Conservation (phyloP, 345 rosid species). For the Geranium brycei region DNA sequence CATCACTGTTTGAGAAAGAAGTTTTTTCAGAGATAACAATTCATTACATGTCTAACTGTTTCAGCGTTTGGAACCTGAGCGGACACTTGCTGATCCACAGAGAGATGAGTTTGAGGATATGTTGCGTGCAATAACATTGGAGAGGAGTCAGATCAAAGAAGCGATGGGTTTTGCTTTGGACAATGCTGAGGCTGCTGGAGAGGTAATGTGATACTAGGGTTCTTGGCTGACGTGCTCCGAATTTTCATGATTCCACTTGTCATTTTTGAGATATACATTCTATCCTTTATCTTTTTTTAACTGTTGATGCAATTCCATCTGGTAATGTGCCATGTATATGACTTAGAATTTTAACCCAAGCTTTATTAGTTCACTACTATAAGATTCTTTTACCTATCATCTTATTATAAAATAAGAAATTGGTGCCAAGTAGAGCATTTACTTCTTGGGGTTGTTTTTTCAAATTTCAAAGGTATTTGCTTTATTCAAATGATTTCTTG, state of each 20-base stretch:
- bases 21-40: too few relatives aligned
- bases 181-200: constrained; percentile 99
- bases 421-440: too few relatives aligned
- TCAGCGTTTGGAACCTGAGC: constrained; percentile 80
- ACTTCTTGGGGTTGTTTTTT: too few relatives aligned
- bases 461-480: too few relatives aligned
- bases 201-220: constrained; percentile 30
- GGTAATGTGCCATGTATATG: not conserved
- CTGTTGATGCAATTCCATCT: not conserved
- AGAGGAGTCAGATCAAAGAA: constrained; percentile 87
- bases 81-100: constrained; percentile 74
- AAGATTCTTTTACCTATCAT: too few relatives aligned
- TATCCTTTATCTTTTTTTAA: not conserved
- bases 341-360: too few relatives aligned
- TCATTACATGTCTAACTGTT: not conserved
- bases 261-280: too few relatives aligned
- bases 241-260: not conserved
- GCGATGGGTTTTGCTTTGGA: constrained; percentile 97
- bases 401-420: too few relatives aligned
- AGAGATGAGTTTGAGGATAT: constrained; percentile 98
- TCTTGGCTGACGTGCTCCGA: not conserved
- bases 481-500: not conserved
- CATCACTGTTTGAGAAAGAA: not conserved
- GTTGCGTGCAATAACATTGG: constrained; percentile 87
- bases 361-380: too few relatives aligned